Base-by-base conservation (phyloP, 129 eudicot genomes). In the Chrysanthemum seticuspe region DNA sequence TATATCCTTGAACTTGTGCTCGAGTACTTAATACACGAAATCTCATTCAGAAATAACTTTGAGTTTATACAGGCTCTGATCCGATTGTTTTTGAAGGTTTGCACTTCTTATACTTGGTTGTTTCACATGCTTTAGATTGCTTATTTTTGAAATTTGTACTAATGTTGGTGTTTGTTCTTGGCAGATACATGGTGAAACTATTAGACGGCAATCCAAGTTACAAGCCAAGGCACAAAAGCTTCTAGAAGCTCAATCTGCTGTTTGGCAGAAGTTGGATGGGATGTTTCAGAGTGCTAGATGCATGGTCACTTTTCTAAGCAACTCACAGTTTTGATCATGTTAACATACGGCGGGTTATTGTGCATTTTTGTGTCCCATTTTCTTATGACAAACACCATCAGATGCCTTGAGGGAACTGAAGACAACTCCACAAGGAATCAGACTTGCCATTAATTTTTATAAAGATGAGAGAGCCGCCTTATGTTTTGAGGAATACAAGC, bases 141-240 rank as follows among this genome's bases (percentile, higher is more conserved):
- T 31, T 16, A 29, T 18, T 10, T 23, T 27, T 3, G 14, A 9
- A 27, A n/a, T 13, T 48, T 13, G 61, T 61, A 0, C 5, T 27
- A 52, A 25, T 27, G n/a, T 29, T 62, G 74, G 27, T 67, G 27
- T 79, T 57, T 78, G 54, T 57, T 78, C 1, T 63, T 47, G 62
- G 13, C 87, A 95, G 97, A 88, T 95, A 52, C 97, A 95, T 51
- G 97, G 99, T 60, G 99, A 95, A 77, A 83, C 88, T 6, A 83
- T 95, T 11, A 64, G 99, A 72, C 65, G 81, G 61, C 89, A 85
- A 78, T 81, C 91, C 11, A 74, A 60, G 25, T 75, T 95, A 51
- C 91, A 86, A 79, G 89, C 79, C 34, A 93, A 90, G 85, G 93
- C 98, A 25, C 75, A 57, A 58, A 86, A 78, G 88, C 96, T 95